phyloP scores from a whole-genome alignment of 805 yeast genomes.

The Starmerella vitae region DNA sequence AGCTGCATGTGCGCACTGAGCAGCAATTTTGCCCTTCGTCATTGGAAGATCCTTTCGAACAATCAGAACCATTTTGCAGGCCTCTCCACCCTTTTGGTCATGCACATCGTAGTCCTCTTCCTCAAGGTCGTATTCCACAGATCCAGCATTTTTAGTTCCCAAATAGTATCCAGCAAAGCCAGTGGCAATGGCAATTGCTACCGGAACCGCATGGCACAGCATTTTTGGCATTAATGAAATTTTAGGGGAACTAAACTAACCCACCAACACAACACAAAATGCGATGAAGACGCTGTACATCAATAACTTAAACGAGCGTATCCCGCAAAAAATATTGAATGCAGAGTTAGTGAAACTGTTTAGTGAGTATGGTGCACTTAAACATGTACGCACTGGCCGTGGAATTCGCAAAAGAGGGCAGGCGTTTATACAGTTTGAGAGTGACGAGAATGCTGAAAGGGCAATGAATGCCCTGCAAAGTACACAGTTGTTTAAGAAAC shows the following conservation, averaged over 20 bases:
- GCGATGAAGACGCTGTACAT: slow-evolving; percentile 43
- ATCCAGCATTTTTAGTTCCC: neutral
- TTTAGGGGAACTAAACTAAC: too few species aligned
- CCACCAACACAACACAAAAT: too few species aligned
- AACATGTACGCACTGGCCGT: slow-evolving; percentile 42
- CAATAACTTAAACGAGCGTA: slow-evolving; percentile 58
- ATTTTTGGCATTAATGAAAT: too few species aligned
- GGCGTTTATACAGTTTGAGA: slow-evolving; percentile 54
- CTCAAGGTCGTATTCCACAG: neutral
- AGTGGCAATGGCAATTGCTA: neutral
- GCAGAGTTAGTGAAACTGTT: slow-evolving; percentile 34
- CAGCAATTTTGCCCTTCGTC: slow-evolving; percentile 94
- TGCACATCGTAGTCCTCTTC: slow-evolving; percentile 12
- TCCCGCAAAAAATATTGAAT: slow-evolving; percentile 40
- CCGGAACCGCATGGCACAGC: neutral
- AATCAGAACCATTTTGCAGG: slow-evolving; percentile 56
- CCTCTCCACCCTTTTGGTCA: slow-evolving; percentile 8
- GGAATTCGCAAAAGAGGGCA: slow-evolving; percentile 65
- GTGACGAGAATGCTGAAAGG: slow-evolving; percentile 31
- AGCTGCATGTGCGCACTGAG: slow-evolving; percentile 98
- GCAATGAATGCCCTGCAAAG: slow-evolving; percentile 34
- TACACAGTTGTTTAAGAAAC: slow-evolving; percentile 34
- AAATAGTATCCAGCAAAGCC: slow-evolving; percentile 4
- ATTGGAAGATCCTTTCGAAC: slow-evolving; percentile 80
- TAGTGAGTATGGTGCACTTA: slow-evolving; percentile 34